Conservation (phyloP, 2,329 filamentous ascomycete species). For the Davidsoniella virescens region DNA sequence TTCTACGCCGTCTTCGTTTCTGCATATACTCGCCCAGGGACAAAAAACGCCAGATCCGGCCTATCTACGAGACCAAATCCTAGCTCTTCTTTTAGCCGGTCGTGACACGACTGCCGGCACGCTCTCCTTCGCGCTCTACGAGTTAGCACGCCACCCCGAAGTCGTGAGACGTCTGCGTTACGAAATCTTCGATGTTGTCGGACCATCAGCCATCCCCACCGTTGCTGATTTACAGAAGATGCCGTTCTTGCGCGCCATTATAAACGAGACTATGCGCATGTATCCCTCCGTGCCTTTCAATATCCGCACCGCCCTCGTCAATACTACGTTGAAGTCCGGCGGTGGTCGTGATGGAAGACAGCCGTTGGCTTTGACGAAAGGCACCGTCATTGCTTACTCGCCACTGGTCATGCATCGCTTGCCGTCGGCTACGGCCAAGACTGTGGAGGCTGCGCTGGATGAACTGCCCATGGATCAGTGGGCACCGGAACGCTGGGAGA, state of each 20-base stretch:
- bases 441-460: constrained; percentile 17
- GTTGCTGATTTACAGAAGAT: constrained; percentile 76
- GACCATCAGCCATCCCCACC: constrained; percentile 41
- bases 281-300: constrained; percentile 72
- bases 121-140: constrained; percentile 68
- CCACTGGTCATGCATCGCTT: constrained; percentile 60
- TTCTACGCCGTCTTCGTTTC: constrained; percentile 31
- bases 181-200: constrained; percentile 56
- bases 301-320: constrained; percentile 51
- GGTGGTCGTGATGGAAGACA: constrained; percentile 45
- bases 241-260: constrained; percentile 59
- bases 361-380: constrained; percentile 50
- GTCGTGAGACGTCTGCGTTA: constrained; percentile 50
- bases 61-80: constrained; percentile 69
- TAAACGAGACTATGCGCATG: constrained; percentile 64
- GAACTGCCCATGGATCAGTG: constrained; percentile 35
- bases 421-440: constrained; percentile 23
- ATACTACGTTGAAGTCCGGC: constrained; percentile 60
- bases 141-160: constrained; percentile 56
- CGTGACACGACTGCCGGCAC: constrained; percentile 76
- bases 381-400: constrained; percentile 49
- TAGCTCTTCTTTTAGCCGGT: constrained; percentile 68
- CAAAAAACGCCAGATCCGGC: constrained; percentile 44
- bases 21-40: constrained; percentile 68
- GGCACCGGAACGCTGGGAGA: constrained; percentile 50